Evolutionary conservation across 179 eudicot genomes (phyloP).

Genomic region (Beta macrorhiza): DNA sequence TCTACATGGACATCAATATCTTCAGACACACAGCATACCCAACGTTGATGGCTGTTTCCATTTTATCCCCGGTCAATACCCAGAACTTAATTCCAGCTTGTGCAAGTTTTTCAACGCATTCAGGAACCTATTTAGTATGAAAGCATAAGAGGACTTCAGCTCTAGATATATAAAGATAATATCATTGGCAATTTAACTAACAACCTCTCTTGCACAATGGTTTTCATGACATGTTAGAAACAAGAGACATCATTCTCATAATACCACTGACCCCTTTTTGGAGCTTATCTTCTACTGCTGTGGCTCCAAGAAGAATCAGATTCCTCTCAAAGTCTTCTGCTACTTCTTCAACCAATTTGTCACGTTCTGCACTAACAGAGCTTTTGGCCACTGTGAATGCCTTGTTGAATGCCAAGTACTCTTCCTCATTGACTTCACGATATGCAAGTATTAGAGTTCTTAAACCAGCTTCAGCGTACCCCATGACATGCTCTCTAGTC

Average conservation of each 20-base stretch:
- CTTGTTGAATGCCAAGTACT: conserved; percentile 39
- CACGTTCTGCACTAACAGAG: conserved; percentile 49
- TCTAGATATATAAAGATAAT: neutral
- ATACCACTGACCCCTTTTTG: conserved; percentile 53
- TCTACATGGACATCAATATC: neutral
- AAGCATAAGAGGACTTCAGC: conserved; percentile 7
- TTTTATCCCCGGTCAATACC: conserved; percentile 73
- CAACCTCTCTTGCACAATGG: neutral
- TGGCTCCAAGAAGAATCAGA: conserved; percentile 62
- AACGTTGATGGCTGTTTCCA: conserved; percentile 71
- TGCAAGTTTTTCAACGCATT: conserved; percentile 65
- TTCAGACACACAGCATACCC: conserved; percentile 39
- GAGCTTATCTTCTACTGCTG: conserved; percentile 75
- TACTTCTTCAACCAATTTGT: conserved; percentile 44
- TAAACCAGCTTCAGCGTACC: conserved; percentile 60
- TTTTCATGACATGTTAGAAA: neutral
- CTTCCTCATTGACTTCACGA: conserved; percentile 48
- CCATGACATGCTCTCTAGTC: conserved; percentile 52
- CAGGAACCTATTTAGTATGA: conserved; percentile 48
- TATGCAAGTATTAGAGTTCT: conserved; percentile 66
- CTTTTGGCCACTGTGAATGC: conserved; percentile 48
- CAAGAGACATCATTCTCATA: neutral
- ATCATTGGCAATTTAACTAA: neutral
- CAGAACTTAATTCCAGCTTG: conserved; percentile 69
- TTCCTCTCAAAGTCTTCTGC: conserved; percentile 51